Conservation (phyloP, 768 basidiomycete genomes). For the Termitomyces sp. region DNA sequence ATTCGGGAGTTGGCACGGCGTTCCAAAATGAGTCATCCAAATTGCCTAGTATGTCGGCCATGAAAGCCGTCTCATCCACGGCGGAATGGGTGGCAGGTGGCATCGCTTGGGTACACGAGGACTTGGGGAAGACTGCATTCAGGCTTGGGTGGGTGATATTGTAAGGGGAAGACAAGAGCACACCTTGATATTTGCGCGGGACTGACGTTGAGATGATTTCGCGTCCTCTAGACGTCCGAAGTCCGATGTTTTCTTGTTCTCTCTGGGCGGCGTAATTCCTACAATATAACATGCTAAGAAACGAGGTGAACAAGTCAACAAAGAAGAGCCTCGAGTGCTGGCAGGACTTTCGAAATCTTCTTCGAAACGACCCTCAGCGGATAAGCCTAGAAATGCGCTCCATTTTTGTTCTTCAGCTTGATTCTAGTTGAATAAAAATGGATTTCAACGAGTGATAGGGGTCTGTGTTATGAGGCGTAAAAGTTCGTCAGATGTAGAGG, state of each 20-base stretch:
- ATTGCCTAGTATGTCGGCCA: constrained; percentile 29
- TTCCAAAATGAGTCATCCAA: constrained; percentile 54
- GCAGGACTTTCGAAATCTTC: neutral
- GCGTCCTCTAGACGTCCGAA: neutral
- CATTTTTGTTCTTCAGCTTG: neutral
- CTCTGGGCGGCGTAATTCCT: neutral
- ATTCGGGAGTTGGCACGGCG: constrained; percentile 33
- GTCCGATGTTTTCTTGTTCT: neutral
- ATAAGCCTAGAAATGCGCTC: neutral
- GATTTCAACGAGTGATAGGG: neutral
- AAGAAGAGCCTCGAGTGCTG: neutral
- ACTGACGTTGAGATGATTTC: neutral
- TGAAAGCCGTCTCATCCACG: constrained; percentile 56
- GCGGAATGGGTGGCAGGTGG: constrained; percentile 29
- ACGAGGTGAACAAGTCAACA: neutral
- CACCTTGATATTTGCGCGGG: neutral
- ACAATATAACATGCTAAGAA: neutral
- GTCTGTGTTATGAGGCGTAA: neutral
- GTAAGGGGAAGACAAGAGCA: neutral
- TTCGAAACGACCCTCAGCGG: neutral
- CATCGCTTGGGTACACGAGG: constrained; percentile 21
- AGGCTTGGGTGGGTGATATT: neutral
- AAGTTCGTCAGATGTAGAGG: constrained; percentile 2
- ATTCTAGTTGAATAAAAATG: neutral
- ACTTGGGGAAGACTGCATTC: neutral